Conservation (phyloP, 495 filamentous ascomycete species). For the Echria macrotheca region DNA sequence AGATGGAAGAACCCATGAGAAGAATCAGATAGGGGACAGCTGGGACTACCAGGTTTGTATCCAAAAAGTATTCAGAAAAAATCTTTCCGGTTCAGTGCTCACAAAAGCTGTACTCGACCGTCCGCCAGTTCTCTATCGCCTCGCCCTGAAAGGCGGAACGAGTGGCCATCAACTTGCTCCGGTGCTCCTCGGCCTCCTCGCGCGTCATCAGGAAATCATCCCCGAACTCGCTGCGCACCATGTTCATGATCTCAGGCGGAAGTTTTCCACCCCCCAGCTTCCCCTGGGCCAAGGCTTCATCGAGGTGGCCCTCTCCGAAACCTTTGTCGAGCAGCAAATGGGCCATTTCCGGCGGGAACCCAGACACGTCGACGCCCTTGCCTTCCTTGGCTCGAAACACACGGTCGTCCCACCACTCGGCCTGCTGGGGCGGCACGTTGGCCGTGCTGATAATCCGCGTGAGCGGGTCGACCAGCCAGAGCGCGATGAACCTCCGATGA, state of each 20-base stretch:
- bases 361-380: too few species aligned
- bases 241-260: too few species aligned
- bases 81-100: too few species aligned
- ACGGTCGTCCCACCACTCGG: constrained; percentile 36
- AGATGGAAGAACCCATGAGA: too few species aligned
- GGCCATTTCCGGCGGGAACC: too few species aligned
- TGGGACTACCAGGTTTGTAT: too few species aligned
- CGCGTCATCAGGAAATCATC: constrained; percentile 31
- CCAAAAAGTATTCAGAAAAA: too few species aligned
- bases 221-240: constrained; percentile 24
- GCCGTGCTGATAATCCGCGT: constrained; percentile 46
- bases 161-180: constrained; percentile 46
- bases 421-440: constrained; percentile 52
- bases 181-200: constrained; percentile 41
- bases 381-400: constrained; percentile 13
- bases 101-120: background rate
- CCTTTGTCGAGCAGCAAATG: too few species aligned
- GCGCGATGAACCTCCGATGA: constrained; percentile 50
- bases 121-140: background rate
- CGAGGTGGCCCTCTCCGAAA: too few species aligned
- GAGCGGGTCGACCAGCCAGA: constrained; percentile 55
- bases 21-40: too few species aligned
- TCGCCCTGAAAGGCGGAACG: constrained; percentile 11
- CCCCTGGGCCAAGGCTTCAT: too few species aligned
- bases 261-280: constrained; percentile 8